Evolutionary conservation across 148 eudicot species (phyloP), one percentile per base, ranked within the genome.

Genomic region (Beta vulgaris): DNA sequence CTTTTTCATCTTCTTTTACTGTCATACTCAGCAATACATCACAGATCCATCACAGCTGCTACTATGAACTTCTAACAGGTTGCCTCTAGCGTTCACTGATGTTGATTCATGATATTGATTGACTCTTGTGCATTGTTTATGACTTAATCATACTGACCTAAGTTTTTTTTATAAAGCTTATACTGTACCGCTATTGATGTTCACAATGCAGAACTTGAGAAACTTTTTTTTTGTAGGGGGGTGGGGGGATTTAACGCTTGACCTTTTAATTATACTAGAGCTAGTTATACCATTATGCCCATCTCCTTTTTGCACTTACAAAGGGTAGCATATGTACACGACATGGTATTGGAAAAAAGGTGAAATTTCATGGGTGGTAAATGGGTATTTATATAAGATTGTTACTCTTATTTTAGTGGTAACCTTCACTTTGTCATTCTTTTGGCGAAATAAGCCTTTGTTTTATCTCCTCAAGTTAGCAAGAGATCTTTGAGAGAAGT

Each of bases 391-490:
- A 51, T 15, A 42, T 25, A 71, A 21, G 25, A 14, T 7, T 70
- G 19, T 15, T 10, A 1, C 18, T 16, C 6, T 36, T 49, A 26
- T 21, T 25, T 18, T 37, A 26, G 60, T 55, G 36, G 29, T 36
- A 25, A 55, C 10, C 29, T 25, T 66, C 65, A 58, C 11, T 43
- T 2, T 1, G 48, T 39, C 54, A 3, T 40, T 73, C 28, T 59
- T 58, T 40, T 26, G 67, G 15, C 55, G 74, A 71, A 54, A 2
- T 68, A 68, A 54, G 25, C 35, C 35, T 44, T 69, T 3, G 32
- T 16, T 11, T 43, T 26, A 64, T 5, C 68, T 48, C 15, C 34
- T 68, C 7, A 29, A 43, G 14, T 68, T 28, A 36, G 36, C 19
- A 28, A 21, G 35, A 40, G 7, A 43, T 18, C 3, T 7, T 40